Evolutionary conservation across 805 yeast species (phyloP), one percentile per base, ranked within the genome.

Genomic region (Zygosaccharomyces pseudorouxii): DNA sequence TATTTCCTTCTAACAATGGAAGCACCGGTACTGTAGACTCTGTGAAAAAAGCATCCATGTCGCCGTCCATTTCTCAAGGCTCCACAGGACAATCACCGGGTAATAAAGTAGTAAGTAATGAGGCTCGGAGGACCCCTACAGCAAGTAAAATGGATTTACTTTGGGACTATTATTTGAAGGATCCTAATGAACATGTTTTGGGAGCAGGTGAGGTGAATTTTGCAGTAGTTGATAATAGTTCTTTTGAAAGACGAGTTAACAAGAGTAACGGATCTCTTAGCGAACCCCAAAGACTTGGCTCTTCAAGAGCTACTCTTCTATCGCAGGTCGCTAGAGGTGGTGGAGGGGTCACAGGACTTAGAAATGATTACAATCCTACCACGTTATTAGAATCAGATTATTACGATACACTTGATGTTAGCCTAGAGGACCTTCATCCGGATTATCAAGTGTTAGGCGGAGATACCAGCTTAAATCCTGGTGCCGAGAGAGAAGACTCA

Each of bases 171-270:
- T 81, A 70, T 56, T 65, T 85, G 52, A 68, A 64, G 19, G 78
- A 76, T 57, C 65, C 73, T 1, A 81, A 81, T 44, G 93, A 85
- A 58, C 71, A 89, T 48, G 74, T 84, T 1, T 48, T 82, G 42
- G 78, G 74, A 51, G 75, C 74, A 27, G 87, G 85, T 1, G 76
- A 79, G 27, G 74, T 81, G 3, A 68, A 71, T 33, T 76, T 78
- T 1, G 65, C 71, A 5, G 66, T 70, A 44, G 68, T 75, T 7
- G 59, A 70, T 2, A 76, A 80, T 0, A 81, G 76, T 5, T 41
- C 51, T 0, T 74, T 85, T 53, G 88, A 83, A 52, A 79, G 71
- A 62, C 56, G 54, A 25, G 36, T 65, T 2, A 27, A 23, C 29
- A 81, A 74, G 50, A 72, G 74, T 50, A 76, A 71, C 54, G 87